Evolutionary conservation across 148 eudicot species (phyloP), one percentile per base, ranked within the genome.

Genomic region (Heliamphora exappendiculata): DNA sequence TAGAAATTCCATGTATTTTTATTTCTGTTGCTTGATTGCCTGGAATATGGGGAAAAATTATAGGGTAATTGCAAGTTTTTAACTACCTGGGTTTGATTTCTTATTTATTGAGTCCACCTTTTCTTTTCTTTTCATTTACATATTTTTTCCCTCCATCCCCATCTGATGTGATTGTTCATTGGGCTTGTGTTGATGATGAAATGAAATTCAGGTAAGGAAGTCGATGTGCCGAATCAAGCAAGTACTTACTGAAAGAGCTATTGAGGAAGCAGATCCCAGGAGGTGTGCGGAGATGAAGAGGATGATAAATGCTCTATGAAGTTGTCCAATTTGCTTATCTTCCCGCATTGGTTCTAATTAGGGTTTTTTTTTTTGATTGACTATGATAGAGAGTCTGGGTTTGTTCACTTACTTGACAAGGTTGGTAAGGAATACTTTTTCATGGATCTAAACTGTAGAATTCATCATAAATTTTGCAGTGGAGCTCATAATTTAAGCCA

Each of bases 211-310:
- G 97, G 98, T 90, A 7, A 83, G 87, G 80, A 91, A 89, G 80
- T 88, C 98, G 45, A 91, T 88, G 94, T 88, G 91, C 69, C 81
- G 90, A 73, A 88, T 94, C 86, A 94, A 93, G 79, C 97, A 91
- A 29, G 94, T 88, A 14, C 81, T 93, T 62, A 94, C 94, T 3
- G 94, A 94, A 81, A 91, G 94, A 79, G 94, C 93, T 34, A 94
- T 91, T 50, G 93, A 85, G 72, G 97, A 94, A 64, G 84, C 97
- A n/a, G 97, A 94, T 86, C 83, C 94, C 24, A 83, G 97, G 73
- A 88, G 94, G 78, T 84, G 88, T 41, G 85, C 89, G 2, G 97
- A 90, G 78, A 91, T 91, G 94, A 91, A 90, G 74, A 87, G 93
- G 77, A 87, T 90, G 94, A 82, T 94, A 64, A 94, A 94, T 76